These are phyloP conservation scores for Cenchrus purpureus DNA, from an alignment of 176 grass and related monocot genomes.

Conservation along the genomic window DNA sequence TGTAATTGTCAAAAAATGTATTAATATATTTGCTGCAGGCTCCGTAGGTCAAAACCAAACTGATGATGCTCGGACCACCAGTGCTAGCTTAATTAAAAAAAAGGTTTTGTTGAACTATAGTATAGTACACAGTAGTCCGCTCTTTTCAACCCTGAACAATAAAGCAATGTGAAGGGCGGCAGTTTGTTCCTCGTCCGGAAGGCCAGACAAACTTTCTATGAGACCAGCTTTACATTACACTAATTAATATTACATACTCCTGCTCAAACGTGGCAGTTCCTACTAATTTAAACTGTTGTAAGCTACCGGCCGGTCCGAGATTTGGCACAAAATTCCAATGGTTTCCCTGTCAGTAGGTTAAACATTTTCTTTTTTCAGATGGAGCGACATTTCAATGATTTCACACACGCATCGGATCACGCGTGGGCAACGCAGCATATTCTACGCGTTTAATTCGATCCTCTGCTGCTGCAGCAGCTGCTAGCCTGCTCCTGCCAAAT, in stretches of 20 bases:
- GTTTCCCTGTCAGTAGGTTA: background rate
- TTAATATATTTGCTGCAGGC: background rate
- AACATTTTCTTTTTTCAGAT: background rate
- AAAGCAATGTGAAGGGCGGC: constrained; percentile 41
- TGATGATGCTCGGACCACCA: background rate
- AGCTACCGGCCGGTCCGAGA: constrained; percentile 1
- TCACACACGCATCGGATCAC: constrained; percentile 53
- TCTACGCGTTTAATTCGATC: constrained; percentile 26
- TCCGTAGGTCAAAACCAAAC: background rate
- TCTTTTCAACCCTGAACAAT: constrained; percentile 5
- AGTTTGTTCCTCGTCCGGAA: constrained; percentile 37
- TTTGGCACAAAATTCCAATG: constrained; percentile 17
- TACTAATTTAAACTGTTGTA: background rate
- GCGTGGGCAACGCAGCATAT: constrained; percentile 35
- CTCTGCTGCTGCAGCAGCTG: no score
- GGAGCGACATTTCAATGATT: constrained; percentile 29
- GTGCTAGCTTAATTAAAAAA: background rate
- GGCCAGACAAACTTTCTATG: constrained; percentile 43
- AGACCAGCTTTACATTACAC: constrained; percentile 3
- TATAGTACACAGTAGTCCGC: background rate
- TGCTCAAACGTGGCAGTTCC: background rate
- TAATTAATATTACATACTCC: background rate
- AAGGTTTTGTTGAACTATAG: background rate
- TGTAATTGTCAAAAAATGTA: no score
- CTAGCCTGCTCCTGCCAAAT: no score